Evolutionary conservation across 1,284 basidiomycete genomes (phyloP), one percentile per base, ranked within the genome.

Genomic region (Cryptococcus wingfieldii): DNA sequence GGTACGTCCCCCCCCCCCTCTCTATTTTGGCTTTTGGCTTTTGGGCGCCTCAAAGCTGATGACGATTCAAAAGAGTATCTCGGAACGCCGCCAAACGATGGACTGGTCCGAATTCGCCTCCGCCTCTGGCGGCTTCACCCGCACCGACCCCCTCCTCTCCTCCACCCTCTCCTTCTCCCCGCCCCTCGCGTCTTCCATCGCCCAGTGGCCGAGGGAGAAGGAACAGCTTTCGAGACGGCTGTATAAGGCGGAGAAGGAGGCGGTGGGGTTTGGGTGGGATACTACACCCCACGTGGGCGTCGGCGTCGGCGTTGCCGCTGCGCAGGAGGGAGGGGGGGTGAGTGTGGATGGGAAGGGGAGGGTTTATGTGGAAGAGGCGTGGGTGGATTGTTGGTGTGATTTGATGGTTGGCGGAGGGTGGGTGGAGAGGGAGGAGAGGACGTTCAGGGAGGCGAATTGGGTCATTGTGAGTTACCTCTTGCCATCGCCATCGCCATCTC

Each of bases 381-480:
- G 94, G 72, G 67, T 93, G 44, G 88, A 90, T 65, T 87, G 88
- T 28, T 94, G 90, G 76, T 88, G 86, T 65, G 90, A 94, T 74
- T 77, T 94, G 46, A 79, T 90, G 46, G 86, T 88, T 61, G 88
- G 89, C 28, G 84, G 85, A 23, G 86, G 86, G 0, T 89, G 88
- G 88, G 82, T 85, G 80, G 86, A 90, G 64, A 77, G 86, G 57
- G 80, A 79, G 3, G 88, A 90, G 67, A 81, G 85, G 61, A 80
- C 86, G 4, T 89, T 90, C 70, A 80, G 87, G 63, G 89, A 92
- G 65, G 88, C 89, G 60, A 89, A 89, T 68, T 94, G 90, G 89
- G 89, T 87, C n/a, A 67, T 95, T 79, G 90, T 92, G 68, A 78
- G 84, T 81, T n/a, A n/a, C n/a, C n/a, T n/a, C n/a, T n/a, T n/a